Evolutionary conservation across 2,329 filamentous ascomycete genomes (phyloP), one percentile per base, ranked within the genome.

Genomic region (Verticillium zaregamsianum): DNA sequence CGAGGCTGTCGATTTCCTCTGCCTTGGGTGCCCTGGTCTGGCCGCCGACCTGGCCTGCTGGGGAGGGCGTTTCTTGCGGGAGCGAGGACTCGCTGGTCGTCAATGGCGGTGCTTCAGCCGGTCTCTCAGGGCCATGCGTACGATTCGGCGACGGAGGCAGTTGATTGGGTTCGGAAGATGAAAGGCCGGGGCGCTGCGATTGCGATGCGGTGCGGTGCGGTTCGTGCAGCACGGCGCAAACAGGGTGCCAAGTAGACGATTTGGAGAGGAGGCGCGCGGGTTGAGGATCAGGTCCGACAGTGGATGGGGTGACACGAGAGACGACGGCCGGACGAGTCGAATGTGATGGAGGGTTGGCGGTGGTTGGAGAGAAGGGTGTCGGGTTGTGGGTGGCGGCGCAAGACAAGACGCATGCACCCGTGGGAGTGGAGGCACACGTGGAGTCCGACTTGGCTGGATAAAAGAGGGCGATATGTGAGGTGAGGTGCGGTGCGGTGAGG

Each of bases 401-500:
- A 65, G 37, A 62, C 55, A 63, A 59, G 59, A 61, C 63, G 59
- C 63, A 61, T 62, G 61, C 58, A 65, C 17, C 54, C 20, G 45
- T 39, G 54, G n/a, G 54, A 20, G 54, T 33, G 25, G 25, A 55
- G 54, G 54, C 32, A 55, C 54, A 55, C 55, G 60, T 61, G 55
- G 61, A 63, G 63, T 57, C 56, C 55, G 62, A 40, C 59, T 62
- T 66, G 40, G 40, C n/a, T 49, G 61, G 59, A 60, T 65, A 59
- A 49, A 61, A 63, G 59, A 61, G 64, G 61, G 40, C 49, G 59
- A 32, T 55, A 8, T n/a, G 15, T 55, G 14, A 33, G 15, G 15
- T 55, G 14, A 20, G 15, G 54, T 31, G 31, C 6, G 54, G 32
- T 55, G 54, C 15, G n/a, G 15, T 20, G 35, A 49, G 37, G 33